A percentile compares a stretch with the other conserved stretches of the same genome.
These are phyloP conservation scores for Solanum lignicaule DNA, from an alignment of 257 asterid genomes.

Conservation along the genomic window DNA sequence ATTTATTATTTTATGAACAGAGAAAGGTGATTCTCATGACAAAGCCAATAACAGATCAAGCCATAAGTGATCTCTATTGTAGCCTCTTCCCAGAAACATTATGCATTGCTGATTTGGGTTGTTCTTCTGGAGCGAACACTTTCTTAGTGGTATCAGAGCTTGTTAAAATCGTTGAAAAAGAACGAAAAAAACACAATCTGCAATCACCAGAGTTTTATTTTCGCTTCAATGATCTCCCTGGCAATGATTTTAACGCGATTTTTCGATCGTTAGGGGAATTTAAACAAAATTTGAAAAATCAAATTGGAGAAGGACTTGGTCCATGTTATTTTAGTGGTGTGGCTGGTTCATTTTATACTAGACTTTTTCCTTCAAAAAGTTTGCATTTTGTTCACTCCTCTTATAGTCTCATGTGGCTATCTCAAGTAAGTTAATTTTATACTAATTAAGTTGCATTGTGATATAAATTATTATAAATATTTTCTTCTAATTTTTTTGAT, in stretches of 20 bases:
- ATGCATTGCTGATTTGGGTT: constrained; percentile 8
- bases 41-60: constrained; percentile 24
- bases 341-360: constrained; percentile 48
- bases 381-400: constrained; percentile 65
- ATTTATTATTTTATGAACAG: constrained; percentile 2
- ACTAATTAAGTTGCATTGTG: not conserved
- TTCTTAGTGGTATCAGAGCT: constrained; percentile 15
- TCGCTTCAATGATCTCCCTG: constrained; percentile 50
- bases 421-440: constrained; percentile 18
- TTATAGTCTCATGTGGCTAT: constrained; percentile 64
- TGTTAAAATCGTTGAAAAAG: constrained; percentile 6
- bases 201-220: constrained; percentile 37
- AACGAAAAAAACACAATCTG: constrained; percentile 5
- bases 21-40: constrained; percentile 35
- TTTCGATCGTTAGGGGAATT: constrained; percentile 31
- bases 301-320: constrained; percentile 15
- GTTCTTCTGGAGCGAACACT: constrained; percentile 9
- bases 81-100: not conserved
- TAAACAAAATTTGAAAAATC: constrained; percentile 3
- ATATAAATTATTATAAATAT: not conserved
- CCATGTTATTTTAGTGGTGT: constrained; percentile 38
- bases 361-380: constrained; percentile 40
- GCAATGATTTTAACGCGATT: constrained; percentile 57
- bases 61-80: constrained; percentile 17
- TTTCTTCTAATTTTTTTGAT: not conserved